Conservation (phyloP, 495 filamentous ascomycete genomes). For the Terfezia claveryi region DNA sequence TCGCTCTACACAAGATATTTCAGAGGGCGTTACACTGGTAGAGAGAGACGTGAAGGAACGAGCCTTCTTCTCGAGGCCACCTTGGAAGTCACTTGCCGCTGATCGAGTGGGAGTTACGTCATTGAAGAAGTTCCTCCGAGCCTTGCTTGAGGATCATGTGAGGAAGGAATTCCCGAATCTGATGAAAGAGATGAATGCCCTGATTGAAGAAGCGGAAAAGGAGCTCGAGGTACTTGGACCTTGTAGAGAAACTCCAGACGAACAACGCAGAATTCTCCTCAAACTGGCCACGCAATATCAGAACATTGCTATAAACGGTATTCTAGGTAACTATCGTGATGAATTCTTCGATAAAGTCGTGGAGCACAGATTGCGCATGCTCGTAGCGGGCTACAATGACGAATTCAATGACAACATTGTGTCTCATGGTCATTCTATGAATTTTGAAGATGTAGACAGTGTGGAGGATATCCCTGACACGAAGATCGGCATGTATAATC, state of each 20-base stretch:
- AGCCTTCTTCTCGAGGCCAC: constrained; percentile 22
- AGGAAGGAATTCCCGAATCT: constrained; percentile 2
- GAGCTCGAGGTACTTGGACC: constrained; percentile 19
- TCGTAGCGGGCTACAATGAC: constrained; percentile 11
- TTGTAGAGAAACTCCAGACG: constrained; percentile 15
- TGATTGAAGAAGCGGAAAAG: constrained; percentile 5
- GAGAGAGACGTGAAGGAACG: constrained; percentile 21
- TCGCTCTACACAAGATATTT: constrained; percentile 25
- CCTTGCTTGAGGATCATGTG: constrained; percentile 13
- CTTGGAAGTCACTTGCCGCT: constrained; percentile 21
- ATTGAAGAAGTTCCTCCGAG: constrained; percentile 7
- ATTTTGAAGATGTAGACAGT: constrained; percentile 5
- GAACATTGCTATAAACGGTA: constrained; percentile 9
- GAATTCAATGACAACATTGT: constrained; percentile 5
- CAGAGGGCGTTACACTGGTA: constrained; percentile 11
- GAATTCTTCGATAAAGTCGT: constrained; percentile 3
- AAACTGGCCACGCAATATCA: background rate
- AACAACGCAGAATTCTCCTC: constrained; percentile 21
- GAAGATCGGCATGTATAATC: too few relatives aligned
- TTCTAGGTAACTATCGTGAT: constrained; percentile 17
- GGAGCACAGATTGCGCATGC: constrained; percentile 9
- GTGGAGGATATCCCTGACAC: background rate
- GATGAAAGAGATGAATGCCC: constrained; percentile 17
- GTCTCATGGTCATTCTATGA: constrained; percentile 6
- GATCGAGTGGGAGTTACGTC: constrained; percentile 19